Evolutionary conservation across 1,139 yeast species (phyloP), one percentile per base, ranked within the genome.

Genomic region (Ogataea hybrid): DNA sequence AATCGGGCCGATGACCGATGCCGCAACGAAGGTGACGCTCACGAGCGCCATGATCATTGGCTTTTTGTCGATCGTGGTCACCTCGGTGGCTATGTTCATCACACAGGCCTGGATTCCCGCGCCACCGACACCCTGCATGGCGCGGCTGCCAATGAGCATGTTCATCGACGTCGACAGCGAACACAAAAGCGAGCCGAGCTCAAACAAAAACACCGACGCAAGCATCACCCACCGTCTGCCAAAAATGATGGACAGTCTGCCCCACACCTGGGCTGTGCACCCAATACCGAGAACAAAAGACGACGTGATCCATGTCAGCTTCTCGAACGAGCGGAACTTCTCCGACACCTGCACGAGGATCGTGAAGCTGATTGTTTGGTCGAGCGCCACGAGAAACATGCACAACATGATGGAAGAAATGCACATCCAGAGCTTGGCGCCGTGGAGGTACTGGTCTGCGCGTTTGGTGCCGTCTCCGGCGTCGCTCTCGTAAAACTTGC

Each of bases 91-190:
- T 37, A 83, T 75, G 28, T 82, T 76, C 44, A 74, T 69, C 9
- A 75, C 77, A 67, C 82, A 65, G 2, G 81, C 70, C 50, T 77
- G 79, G 32, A 82, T 71, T 8, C 86, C 86, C 29, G 87, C 84
- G 7, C 84, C 90, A 12, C 92, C 94, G 36, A 79, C 56, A 42
- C 94, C 94, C 40, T 82, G 81, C 27, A 84, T 64, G 6, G 80
- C 81, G 52, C 92, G 69, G 1, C 88, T 90, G 1, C 79, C 87
- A 47, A 84, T 80, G 40, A 84, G 63, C 70, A 76, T 73, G 50
- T 71, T 67, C 80, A 82, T 80, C 29, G 70, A 69, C 15, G 59
- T 67, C 0, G 89, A 68, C 5, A 81, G 58, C 0, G 81, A 90
- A 27, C 79, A 69, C 4, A 83, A 62, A 39, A 83, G 67, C 2